Evolutionary conservation across 768 basidiomycete species (phyloP).

Genomic region (Suillus fuscotomentosus): DNA sequence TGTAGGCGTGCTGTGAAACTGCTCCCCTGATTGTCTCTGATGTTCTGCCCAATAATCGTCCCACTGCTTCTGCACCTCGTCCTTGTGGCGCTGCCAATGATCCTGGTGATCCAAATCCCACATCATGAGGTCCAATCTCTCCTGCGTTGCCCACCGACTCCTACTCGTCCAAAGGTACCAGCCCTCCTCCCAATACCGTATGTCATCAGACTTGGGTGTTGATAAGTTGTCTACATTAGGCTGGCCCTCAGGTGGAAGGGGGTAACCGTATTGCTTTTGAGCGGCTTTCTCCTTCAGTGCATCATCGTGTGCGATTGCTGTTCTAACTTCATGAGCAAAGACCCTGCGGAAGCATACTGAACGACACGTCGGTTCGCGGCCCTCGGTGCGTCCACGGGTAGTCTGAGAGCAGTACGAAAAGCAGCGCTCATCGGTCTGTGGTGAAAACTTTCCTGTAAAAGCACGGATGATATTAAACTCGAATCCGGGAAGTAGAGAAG

Average conservation of each 20-base stretch:
- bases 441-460: conserved; percentile 50
- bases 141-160: conserved; percentile 49
- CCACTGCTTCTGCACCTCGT: conserved; percentile 52
- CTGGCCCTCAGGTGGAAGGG: conserved; percentile 69
- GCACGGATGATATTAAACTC: background rate
- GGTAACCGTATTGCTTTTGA: conserved; percentile 53
- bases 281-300: conserved; percentile 32
- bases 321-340: conserved; percentile 63
- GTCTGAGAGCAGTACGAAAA: conserved; percentile 62
- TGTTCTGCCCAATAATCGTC: conserved; percentile 40
- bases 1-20: conserved; percentile 11
- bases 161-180: conserved; percentile 72
- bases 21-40: conserved; percentile 17
- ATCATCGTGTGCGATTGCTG: conserved; percentile 40
- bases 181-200: conserved; percentile 69
- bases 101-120: conserved; percentile 53
- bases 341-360: conserved; percentile 65
- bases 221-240: conserved; percentile 23
- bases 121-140: conserved; percentile 61
- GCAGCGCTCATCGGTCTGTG: conserved; percentile 63
- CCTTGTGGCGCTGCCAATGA: conserved; percentile 36
- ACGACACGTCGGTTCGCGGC: conserved; percentile 52
- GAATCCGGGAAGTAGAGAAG: background rate
- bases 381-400: conserved; percentile 49
- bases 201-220: conserved; percentile 30